Base-by-base conservation (phyloP, 2,329 filamentous ascomycete genomes). In the Colletotrichum sp. region DNA sequence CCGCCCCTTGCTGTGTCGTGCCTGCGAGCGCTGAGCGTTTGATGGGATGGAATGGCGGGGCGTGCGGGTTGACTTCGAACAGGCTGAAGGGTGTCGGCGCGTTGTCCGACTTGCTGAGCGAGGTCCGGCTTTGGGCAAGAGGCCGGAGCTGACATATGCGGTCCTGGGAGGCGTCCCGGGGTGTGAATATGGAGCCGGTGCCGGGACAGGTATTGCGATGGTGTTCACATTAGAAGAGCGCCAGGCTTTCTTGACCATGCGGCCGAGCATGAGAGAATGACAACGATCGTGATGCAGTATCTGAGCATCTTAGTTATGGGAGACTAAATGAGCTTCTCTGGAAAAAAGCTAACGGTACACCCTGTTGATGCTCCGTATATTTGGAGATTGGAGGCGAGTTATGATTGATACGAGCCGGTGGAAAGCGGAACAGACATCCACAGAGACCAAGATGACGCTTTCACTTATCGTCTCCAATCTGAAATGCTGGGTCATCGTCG, bases 401-500 rank as follows among this genome's bases (percentile, higher is more conserved):
- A 0, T 27, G 15, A 15, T 57, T 2, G 22, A 27, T 5, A 0
- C 7, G 0, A 57, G 52, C 52, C 22, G 52, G 25, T 57, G 11
- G 16, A 25, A 57, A 57, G 52, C 6, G 22, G 52, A 27, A 57
- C 6, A 57, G 22, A 27, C 11, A 57, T 57, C 22, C 22, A 57
- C 52, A 57, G 52, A 8, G 52, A 19, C 16, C 12, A 27, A 57
- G 6, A 27, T 27, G 12, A 0, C 15, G 3, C 0, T 57, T 8
- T 2, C 52, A 27, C 22, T 57, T 57, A 1, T 57, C 15, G 27
- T 57, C 1, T 27, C 0, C 15, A 57, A 0, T 8, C 52, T 57
- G 0, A 0, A 1, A 57, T 57, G 0, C 52, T 57, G 22, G 1
- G 52, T 57, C 11, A 57, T 19, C 5, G 0, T 27, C 0, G 22